These are phyloP conservation scores for Euphorbia corollata DNA, from an alignment of 441 rosid species.

Conservation along the genomic window DNA sequence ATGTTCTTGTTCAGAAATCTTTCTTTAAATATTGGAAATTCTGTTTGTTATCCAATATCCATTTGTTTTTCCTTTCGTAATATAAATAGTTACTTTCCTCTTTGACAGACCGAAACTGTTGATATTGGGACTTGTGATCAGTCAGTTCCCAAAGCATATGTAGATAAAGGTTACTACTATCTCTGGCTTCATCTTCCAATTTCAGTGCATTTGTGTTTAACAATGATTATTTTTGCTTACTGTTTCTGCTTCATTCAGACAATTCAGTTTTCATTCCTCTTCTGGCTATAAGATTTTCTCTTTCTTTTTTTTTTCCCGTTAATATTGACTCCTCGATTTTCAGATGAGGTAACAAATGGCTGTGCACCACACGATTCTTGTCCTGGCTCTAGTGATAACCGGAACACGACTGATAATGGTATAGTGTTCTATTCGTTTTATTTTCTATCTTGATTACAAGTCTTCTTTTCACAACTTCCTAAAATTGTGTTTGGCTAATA, in stretches of 20 bases:
- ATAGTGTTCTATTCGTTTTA: constrained; percentile 15
- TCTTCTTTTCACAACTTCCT: neutral
- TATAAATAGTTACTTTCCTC: neutral
- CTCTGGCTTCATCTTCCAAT: constrained; percentile 11
- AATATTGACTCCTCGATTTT: constrained; percentile 2
- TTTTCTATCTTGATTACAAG: neutral
- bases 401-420: constrained; percentile 49
- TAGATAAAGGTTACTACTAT: constrained; percentile 51
- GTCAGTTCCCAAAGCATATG: constrained; percentile 47
- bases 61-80: neutral
- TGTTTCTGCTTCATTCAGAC: constrained; percentile 5
- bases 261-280: neutral
- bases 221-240: neutral
- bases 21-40: neutral
- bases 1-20: neutral
- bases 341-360: constrained; percentile 48
- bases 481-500: neutral
- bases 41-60: neutral
- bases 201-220: neutral
- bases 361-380: constrained; percentile 27
- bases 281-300: neutral
- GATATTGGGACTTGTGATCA: constrained; percentile 71
- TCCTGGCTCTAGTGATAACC: constrained; percentile 30
- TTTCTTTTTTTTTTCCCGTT: neutral
- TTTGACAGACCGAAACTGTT: constrained; percentile 49